Percentiles rank a stretch among this genome's conserved stretches.
Conservation (phyloP, 2,329 filamentous ascomycete species). For the Ophiocordyceps sinensis region DNA sequence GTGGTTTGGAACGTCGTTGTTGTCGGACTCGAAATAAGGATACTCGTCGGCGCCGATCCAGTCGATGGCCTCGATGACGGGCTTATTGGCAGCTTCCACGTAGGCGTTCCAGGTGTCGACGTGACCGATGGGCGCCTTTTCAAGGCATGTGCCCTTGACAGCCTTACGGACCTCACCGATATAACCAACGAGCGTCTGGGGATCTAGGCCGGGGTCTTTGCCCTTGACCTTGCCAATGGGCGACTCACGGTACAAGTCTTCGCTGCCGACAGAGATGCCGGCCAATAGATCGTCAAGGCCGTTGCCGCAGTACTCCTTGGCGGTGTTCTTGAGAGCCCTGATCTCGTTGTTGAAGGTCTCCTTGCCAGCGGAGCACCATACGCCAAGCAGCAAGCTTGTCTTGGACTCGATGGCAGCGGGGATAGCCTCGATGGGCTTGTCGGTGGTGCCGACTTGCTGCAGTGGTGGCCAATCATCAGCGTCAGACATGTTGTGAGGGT, state of each 20-base stretch:
- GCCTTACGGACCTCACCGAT: conserved; percentile 52
- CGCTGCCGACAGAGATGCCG: conserved; percentile 74
- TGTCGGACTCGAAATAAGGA: conserved; percentile 65
- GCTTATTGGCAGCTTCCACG: conserved; percentile 57
- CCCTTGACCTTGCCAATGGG: conserved; percentile 50
- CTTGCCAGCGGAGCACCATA: conserved; percentile 65
- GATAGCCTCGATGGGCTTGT: conserved; percentile 55
- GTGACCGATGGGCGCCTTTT: conserved; percentile 53
- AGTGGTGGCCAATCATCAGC: conserved; percentile 8
- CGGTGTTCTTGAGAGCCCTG: conserved; percentile 53
- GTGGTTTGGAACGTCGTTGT: conserved; percentile 33
- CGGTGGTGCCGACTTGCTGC: conserved; percentile 49
- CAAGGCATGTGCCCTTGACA: conserved; percentile 47
- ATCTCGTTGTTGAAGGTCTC: conserved; percentile 58
- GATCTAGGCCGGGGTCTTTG: conserved; percentile 47
- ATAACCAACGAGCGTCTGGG: conserved; percentile 50
- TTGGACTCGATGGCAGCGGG: conserved; percentile 71
- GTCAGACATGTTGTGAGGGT: not conserved
- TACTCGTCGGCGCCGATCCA: conserved; percentile 78
- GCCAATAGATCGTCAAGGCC: conserved; percentile 50
- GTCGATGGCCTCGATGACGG: conserved; percentile 55
- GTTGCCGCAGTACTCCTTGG: conserved; percentile 49
- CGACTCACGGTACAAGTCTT: conserved; percentile 74
- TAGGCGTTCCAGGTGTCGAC: conserved; percentile 82
- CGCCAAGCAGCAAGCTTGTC: conserved; percentile 64